Conservation (phyloP, 306 rosid genomes). For the Macrotyloma uniflorum region DNA sequence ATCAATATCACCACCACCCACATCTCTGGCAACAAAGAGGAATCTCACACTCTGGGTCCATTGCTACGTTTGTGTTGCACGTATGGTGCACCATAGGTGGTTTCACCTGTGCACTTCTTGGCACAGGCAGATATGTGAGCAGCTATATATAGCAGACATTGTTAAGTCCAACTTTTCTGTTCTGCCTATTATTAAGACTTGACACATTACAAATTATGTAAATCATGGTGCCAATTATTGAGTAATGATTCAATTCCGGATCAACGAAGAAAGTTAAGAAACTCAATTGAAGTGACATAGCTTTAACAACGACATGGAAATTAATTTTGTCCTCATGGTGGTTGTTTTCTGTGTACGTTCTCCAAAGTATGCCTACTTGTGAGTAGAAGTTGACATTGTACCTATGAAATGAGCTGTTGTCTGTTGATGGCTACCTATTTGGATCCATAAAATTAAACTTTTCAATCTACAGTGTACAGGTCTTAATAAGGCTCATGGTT, state of each 20-base stretch:
- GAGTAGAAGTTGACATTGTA: slow-evolving; percentile 44
- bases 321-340: slow-evolving; percentile 2
- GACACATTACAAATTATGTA: slow-evolving; percentile 29
- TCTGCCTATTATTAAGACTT: neutral
- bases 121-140: slow-evolving; percentile 33
- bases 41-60: slow-evolving; percentile 16
- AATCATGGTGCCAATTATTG: slow-evolving; percentile 17
- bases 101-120: slow-evolving; percentile 34
- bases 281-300: neutral
- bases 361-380: neutral
- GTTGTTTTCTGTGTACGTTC: slow-evolving; percentile 2
- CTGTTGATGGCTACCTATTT: slow-evolving; percentile 41
- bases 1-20: slow-evolving; percentile 7
- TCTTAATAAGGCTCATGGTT: slow-evolving; percentile 1
- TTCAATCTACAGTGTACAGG: neutral
- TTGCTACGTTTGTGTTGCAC: slow-evolving; percentile 11
- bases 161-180: neutral
- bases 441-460: slow-evolving; percentile 35
- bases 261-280: neutral
- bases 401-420: slow-evolving; percentile 52
- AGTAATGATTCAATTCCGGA: neutral
- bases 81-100: slow-evolving; percentile 35
- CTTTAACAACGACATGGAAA: neutral
- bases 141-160: neutral
- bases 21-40: slow-evolving; percentile 44